Base-by-base conservation (phyloP, 352 stramenopile species). In the Globisporangium abappressorium region DNA sequence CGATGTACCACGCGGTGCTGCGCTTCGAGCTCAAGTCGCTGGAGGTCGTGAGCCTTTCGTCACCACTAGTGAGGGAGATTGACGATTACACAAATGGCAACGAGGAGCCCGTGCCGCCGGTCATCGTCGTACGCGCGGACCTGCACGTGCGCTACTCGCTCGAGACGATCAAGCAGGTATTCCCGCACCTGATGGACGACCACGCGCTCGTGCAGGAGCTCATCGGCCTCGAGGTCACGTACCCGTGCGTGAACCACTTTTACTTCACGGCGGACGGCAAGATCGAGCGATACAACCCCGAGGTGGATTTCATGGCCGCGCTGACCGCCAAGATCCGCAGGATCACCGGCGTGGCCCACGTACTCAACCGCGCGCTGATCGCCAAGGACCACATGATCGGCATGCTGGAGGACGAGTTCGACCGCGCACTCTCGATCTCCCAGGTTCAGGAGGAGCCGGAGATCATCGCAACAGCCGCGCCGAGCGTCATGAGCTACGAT, bases 121-220 rank as follows among this genome's bases (percentile, higher is more conserved):
- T 82, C 26, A 68, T 85, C 57, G 63, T 55, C 6, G 74, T 79
- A 12, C 66, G 55, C 11, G 76, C 69, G 7, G 64, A 75, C 7
- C 61, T 90, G 36, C 47, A 73, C 4, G 76, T 87, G 49, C 74
- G 77, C 3, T 76, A 84, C 55, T 85, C 75, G 30, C 76, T 72
- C 9, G 71, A 70, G n/a, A 86, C 80, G n/a, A 77, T 90, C 33
- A 74, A 82, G 46, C 62, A 81, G 56, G 69, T 90, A 11, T 90
- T 88, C 57, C 79, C 78, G 2, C 72, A 82, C 28, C 36, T 88
- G 28, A 22, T 84, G 5, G 57, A 53, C 38, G 69, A 87, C 36
- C 58, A 75, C 46, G 61, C 43, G 38, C 62, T 86, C 18, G 72
- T 75, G 46, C 69, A 83, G 49, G 57, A 62, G 57, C 70, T 90